Evolutionary conservation across 768 basidiomycete genomes (phyloP).

Genomic region (Heimioporus sp.): DNA sequence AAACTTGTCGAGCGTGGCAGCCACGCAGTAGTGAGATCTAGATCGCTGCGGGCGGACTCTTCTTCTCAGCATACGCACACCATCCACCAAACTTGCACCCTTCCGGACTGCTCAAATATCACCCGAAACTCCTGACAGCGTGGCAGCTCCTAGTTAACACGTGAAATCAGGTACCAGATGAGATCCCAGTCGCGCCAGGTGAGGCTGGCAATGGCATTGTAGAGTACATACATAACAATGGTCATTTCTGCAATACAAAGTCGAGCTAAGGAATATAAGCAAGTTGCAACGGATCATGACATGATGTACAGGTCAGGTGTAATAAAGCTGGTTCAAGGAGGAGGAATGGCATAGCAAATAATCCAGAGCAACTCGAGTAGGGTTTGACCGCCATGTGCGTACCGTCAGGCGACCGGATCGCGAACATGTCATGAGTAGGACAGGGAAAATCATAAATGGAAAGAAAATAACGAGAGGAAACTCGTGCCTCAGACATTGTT

Average conservation of each 20-base stretch:
- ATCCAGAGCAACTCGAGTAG: background rate
- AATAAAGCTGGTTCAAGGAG: conserved; percentile 18
- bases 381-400: conserved; percentile 2
- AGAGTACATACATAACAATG: conserved; percentile 6
- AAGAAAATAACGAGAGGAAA: conserved; percentile 8
- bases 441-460: conserved; percentile 4
- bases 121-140: too few species aligned
- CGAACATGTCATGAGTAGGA: conserved; percentile 17
- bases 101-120: too few species aligned
- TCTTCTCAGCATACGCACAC: too few species aligned
- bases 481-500: conserved; percentile 42
- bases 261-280: conserved; percentile 24
- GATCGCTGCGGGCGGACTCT: too few species aligned
- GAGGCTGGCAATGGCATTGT: too few species aligned
- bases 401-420: conserved; percentile 6
- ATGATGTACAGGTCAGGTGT: conserved; percentile 31
- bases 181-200: too few species aligned
- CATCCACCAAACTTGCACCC: too few species aligned
- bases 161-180: too few species aligned
- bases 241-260: conserved; percentile 18
- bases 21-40: too few species aligned
- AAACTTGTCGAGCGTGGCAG: too few species aligned
- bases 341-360: conserved; percentile 20
- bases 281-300: conserved; percentile 21
- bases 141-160: too few species aligned